These are phyloP conservation scores for Capronia epimyces DNA, from an alignment of 2,329 filamentous ascomycete genomes.

Conservation along the genomic window DNA sequence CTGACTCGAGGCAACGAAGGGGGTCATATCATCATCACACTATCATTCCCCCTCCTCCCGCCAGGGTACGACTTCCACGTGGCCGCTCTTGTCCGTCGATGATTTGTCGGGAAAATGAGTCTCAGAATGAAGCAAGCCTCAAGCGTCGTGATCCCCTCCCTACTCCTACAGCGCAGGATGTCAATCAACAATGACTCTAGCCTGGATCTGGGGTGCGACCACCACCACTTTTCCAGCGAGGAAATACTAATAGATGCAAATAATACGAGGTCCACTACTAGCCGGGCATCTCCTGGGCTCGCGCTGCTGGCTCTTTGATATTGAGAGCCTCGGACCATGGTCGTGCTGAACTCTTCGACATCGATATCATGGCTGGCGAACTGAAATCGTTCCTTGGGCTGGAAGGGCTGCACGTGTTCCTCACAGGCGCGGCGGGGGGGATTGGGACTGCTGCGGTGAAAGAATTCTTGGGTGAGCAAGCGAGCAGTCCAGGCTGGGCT, in stretches of 20 bases:
- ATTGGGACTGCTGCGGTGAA: constrained; percentile 48
- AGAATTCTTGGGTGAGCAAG: constrained; percentile 47
- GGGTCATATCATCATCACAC: too few species aligned
- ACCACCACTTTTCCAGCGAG: too few species aligned
- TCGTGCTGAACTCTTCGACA: background rate
- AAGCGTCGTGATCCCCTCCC: too few species aligned
- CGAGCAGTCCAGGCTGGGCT: background rate
- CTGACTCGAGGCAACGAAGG: too few species aligned
- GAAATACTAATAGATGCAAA: background rate
- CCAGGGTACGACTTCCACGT: too few species aligned
- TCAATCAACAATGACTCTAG: too few species aligned
- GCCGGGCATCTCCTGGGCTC: background rate
- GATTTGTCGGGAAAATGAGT: too few species aligned
- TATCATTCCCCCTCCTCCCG: too few species aligned
- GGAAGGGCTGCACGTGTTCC: constrained; percentile 49
- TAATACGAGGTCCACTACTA: background rate
- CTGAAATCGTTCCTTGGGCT: constrained; percentile 41
- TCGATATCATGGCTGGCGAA: background rate
- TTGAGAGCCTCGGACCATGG: background rate
- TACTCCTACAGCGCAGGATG: too few species aligned
- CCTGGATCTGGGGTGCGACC: too few species aligned
- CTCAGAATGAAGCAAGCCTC: too few species aligned
- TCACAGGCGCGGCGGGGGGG: constrained; percentile 50
- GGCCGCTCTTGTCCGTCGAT: too few species aligned
- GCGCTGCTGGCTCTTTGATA: background rate